Conservation (phyloP, 2,329 filamentous ascomycete genomes). For the Talaromyces sp. region DNA sequence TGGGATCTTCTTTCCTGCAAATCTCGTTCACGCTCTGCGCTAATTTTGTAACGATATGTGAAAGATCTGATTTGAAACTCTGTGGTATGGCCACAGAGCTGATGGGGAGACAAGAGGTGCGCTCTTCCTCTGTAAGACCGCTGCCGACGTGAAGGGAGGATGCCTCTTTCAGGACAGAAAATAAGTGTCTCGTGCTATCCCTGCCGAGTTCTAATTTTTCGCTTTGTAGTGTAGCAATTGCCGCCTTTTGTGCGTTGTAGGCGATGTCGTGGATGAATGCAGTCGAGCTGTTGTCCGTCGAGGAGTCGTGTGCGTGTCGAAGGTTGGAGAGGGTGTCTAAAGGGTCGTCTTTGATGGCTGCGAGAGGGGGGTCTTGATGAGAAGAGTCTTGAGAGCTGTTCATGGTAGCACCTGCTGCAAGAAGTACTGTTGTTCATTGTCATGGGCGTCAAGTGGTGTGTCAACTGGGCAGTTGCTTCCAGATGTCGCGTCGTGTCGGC, state of each 20-base stretch:
- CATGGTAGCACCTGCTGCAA: background rate
- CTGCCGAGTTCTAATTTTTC: constrained; percentile 32
- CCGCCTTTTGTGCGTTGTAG: constrained; percentile 1
- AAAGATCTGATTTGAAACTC: constrained; percentile 2
- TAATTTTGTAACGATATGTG: background rate
- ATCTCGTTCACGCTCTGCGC: background rate
- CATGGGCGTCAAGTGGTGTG: too few species aligned
- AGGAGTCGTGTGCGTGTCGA: constrained; percentile 12
- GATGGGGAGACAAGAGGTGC: constrained; percentile 11
- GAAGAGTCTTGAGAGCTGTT: constrained; percentile 13
- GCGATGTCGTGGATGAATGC: constrained; percentile 10
- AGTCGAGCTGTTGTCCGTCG: constrained; percentile 16
- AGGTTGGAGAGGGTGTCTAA: constrained; percentile 12
- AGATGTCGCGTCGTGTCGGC: background rate
- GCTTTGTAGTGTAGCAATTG: constrained; percentile 13
- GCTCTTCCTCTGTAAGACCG: constrained; percentile 9
- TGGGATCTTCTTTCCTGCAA: background rate
- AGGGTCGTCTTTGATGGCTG: constrained; percentile 29
- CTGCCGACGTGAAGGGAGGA: constrained; percentile 2
- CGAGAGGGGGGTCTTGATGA: constrained; percentile 33
- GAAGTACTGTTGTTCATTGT: background rate
- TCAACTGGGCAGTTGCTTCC: background rate
- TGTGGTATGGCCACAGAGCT: background rate
- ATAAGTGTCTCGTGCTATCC: constrained; percentile 24
- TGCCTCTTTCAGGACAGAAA: constrained; percentile 20